phyloP scores from a whole-genome alignment of 768 basidiomycete species.

The Favolaschia claudopus region DNA sequence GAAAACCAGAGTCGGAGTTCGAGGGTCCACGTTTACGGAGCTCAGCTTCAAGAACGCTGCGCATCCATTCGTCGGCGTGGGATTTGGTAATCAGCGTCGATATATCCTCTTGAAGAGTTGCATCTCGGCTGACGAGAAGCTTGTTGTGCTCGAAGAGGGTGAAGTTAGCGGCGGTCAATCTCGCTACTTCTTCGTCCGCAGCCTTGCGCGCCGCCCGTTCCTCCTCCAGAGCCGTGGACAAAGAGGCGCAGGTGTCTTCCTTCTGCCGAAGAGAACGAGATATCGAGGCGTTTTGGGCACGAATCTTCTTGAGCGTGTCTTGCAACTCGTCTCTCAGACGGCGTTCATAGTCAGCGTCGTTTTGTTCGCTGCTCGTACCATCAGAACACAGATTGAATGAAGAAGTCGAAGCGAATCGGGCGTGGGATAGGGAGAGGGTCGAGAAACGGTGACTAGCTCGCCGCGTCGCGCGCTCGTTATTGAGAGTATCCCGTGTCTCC shows the following conservation, averaged over 20 bases:
- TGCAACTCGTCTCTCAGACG: conserved; percentile 31
- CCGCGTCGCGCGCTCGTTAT: conserved; percentile 29
- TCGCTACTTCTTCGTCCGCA: conserved; percentile 28
- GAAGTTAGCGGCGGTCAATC: conserved; percentile 28
- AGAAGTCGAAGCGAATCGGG: conserved; percentile 25
- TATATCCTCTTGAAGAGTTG: conserved; percentile 32
- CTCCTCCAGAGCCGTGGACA: conserved; percentile 27
- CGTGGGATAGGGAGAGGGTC: conserved; percentile 25
- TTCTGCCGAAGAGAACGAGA: conserved; percentile 30
- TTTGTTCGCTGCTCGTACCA: conserved; percentile 19
- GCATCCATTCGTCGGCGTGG: conserved; percentile 33
- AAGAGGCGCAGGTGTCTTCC: conserved; percentile 25
- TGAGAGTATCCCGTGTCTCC: conserved; percentile 28
- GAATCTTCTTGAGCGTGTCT: conserved; percentile 34
- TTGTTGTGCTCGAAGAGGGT: conserved; percentile 37
- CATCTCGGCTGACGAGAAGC: conserved; percentile 32
- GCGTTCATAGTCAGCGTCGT: conserved; percentile 32
- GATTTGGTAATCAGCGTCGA: conserved; percentile 31
- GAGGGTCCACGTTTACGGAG: conserved; percentile 18
- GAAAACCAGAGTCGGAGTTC: background rate
- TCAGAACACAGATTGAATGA: conserved; percentile 18
- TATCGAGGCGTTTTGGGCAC: conserved; percentile 32
- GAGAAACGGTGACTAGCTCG: conserved; percentile 21
- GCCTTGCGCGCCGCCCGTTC: conserved; percentile 27
- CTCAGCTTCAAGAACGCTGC: conserved; percentile 29